Evolutionary conservation across 31 red algal genomes (phyloP).

Genomic region (Odonthalia washingtoniensis): DNA sequence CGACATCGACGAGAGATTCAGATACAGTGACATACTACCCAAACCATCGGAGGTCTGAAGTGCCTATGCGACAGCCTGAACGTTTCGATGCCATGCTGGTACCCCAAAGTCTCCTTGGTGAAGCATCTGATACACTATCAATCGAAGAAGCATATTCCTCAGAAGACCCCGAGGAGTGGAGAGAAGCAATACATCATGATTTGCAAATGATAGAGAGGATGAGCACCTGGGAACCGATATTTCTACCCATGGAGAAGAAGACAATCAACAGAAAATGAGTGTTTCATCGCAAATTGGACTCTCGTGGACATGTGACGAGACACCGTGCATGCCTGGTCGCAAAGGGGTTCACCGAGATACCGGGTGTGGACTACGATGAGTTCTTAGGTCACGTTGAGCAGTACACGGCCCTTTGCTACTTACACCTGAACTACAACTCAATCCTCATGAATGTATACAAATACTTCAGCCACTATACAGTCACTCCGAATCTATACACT

Average conservation of each 20-base stretch:
- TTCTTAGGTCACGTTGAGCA: slow-evolving; percentile 44
- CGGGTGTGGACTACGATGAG: slow-evolving; percentile 39
- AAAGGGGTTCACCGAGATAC: slow-evolving; percentile 44
- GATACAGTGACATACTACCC: no score
- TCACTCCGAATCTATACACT: no score
- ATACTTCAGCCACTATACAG: no score
- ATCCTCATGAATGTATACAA: no score
- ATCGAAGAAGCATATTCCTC: neutral
- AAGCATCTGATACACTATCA: neutral
- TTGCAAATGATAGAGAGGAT: slow-evolving; percentile 7
- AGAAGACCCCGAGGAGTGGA: neutral
- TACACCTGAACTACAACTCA: no score
- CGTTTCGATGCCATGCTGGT: slow-evolving; percentile 4
- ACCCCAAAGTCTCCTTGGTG: neutral
- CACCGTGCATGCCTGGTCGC: slow-evolving; percentile 46
- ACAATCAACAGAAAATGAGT: slow-evolving; percentile 29
- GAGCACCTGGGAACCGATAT: neutral
- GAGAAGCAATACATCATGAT: neutral
- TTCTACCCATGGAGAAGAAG: neutral
- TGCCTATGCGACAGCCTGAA: neutral
- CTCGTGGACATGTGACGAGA: neutral
- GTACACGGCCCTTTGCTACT: slow-evolving; percentile 22
- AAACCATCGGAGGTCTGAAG: neutral
- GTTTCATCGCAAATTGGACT: slow-evolving; percentile 42
- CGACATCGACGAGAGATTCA: no score